Evolutionary conservation across 257 asterid species (phyloP).

Genomic region (Petrea volubilis): DNA sequence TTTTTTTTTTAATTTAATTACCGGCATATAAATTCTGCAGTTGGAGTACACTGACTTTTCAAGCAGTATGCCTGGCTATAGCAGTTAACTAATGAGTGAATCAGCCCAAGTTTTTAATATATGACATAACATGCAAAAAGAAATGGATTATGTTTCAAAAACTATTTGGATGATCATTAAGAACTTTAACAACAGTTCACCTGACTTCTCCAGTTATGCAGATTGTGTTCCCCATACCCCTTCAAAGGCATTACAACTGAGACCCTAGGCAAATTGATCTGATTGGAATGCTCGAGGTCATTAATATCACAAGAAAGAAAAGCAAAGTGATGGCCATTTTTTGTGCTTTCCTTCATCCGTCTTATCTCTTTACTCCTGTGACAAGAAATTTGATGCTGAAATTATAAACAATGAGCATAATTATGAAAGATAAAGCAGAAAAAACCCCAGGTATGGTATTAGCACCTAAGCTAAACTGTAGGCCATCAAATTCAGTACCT

Average conservation of each 20-base stretch:
- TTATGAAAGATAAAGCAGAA: slow-evolving; percentile 1
- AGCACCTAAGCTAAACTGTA: slow-evolving; percentile 5
- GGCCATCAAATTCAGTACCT: slow-evolving; percentile 50
- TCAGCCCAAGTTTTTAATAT: neutral
- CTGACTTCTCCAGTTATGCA: slow-evolving; percentile 98
- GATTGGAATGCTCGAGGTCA: slow-evolving; percentile 83
- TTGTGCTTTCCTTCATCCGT: slow-evolving; percentile 51
- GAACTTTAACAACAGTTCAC: slow-evolving; percentile 39
- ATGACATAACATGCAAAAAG: slow-evolving; percentile 11
- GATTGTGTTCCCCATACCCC: slow-evolving; percentile 97
- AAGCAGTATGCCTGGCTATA: slow-evolving; percentile 1
- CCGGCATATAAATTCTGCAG: slow-evolving; percentile 5
- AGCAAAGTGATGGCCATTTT: slow-evolving; percentile 71
- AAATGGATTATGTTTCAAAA: slow-evolving; percentile 3
- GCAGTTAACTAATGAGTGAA: neutral
- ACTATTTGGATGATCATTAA: slow-evolving; percentile 16
- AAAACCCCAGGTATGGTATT: neutral
- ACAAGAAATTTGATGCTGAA: slow-evolving; percentile 23
- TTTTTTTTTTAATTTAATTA: neutral
- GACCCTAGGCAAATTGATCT: slow-evolving; percentile 81
- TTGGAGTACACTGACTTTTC: neutral
- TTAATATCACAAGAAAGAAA: slow-evolving; percentile 71
- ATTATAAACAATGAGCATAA: slow-evolving; percentile 13
- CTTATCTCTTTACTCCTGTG: slow-evolving; percentile 85
- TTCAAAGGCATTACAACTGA: slow-evolving; percentile 96